Percentiles rank a stretch among this genome's conserved stretches.
phyloP scores from a whole-genome alignment of 805 yeast species.

The Metschnikowia lunata region DNA sequence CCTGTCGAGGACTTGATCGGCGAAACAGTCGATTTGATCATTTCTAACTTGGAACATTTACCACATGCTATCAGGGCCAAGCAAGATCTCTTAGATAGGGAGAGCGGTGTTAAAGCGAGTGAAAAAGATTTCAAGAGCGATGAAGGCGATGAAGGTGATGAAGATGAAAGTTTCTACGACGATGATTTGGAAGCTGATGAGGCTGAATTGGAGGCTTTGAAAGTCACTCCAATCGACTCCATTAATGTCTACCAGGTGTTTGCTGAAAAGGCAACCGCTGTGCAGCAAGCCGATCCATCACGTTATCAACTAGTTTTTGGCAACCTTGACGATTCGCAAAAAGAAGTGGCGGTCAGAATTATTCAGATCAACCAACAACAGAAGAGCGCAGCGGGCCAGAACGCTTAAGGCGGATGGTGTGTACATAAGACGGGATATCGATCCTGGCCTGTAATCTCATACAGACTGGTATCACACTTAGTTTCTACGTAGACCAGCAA shows the following conservation, averaged over 20 bases:
- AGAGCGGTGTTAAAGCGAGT: slow-evolving; percentile 28
- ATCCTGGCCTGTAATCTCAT: too few relatives aligned
- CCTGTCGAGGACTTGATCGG: slow-evolving; percentile 32
- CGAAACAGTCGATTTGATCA: slow-evolving; percentile 37
- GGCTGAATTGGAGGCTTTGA: slow-evolving; percentile 76
- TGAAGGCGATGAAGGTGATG: slow-evolving; percentile 23
- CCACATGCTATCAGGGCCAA: slow-evolving; percentile 49
- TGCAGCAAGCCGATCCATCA: slow-evolving; percentile 46
- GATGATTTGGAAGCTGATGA: slow-evolving; percentile 52
- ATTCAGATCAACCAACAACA: slow-evolving; percentile 21
- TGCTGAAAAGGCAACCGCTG: slow-evolving; percentile 46
- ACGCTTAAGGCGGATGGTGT: slow-evolving; percentile 1
- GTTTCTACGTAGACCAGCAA: too few relatives aligned
- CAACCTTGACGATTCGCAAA: slow-evolving; percentile 32
- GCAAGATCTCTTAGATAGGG: slow-evolving; percentile 41
- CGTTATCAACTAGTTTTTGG: slow-evolving; percentile 49
- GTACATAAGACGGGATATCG: background rate
- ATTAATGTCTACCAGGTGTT: slow-evolving; percentile 69
- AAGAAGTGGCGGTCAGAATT: slow-evolving; percentile 28
- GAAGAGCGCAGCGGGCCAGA: slow-evolving; percentile 8
- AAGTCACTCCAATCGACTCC: slow-evolving; percentile 73
- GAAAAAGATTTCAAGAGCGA: slow-evolving; percentile 19
- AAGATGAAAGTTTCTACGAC: slow-evolving; percentile 25
- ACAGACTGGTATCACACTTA: too few relatives aligned
- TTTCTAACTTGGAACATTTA: slow-evolving; percentile 39